These are phyloP conservation scores for Neurospora tetrasperma DNA, from an alignment of 495 filamentous ascomycete genomes.

Conservation along the genomic window DNA sequence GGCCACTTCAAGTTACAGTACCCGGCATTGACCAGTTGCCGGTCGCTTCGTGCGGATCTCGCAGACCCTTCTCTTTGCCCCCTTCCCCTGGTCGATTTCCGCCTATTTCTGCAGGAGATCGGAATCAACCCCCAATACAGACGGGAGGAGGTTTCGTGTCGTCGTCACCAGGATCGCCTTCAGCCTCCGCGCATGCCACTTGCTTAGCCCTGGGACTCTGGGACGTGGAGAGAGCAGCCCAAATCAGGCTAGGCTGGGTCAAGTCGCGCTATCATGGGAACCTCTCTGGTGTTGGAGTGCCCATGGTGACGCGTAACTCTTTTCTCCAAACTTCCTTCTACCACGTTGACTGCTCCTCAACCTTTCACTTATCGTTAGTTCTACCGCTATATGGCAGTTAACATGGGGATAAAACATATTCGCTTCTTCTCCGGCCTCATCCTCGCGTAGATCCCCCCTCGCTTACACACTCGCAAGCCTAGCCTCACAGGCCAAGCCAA, in stretches of 20 bases:
- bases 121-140: neutral
- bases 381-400: neutral
- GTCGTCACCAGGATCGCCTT: neutral
- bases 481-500: neutral
- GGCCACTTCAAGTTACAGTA: neutral
- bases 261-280: neutral
- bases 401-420: neutral
- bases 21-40: neutral
- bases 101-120: neutral
- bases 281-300: neutral
- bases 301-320: neutral
- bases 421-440: neutral
- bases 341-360: neutral
- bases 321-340: neutral
- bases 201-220: neutral
- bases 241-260: neutral
- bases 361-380: neutral
- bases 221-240: neutral
- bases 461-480: neutral
- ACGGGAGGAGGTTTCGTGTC: neutral
- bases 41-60: neutral
- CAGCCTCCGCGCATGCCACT: neutral
- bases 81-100: neutral
- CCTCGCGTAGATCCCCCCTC: neutral
- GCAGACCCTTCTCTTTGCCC: neutral